A percentile compares a stretch with the other conserved stretches of the same genome.
phyloP scores from a whole-genome alignment of 805 yeast genomes.

The Metschnikowia kunwiensis region DNA sequence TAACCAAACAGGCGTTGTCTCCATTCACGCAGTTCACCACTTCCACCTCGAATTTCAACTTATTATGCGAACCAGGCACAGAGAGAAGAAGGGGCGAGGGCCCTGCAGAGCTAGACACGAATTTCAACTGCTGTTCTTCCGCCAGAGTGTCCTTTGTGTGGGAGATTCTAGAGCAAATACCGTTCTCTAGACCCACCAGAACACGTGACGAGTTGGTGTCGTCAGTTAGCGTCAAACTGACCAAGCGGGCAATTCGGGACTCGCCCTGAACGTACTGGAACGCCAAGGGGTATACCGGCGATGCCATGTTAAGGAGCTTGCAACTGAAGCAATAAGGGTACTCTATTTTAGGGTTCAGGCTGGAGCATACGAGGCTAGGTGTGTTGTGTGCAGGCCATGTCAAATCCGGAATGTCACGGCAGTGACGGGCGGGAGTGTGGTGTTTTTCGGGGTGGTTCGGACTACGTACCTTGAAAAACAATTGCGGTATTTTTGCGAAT shows the following conservation, averaged over 20 bases:
- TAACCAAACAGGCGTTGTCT: constrained; percentile 24
- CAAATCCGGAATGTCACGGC: too few relatives aligned
- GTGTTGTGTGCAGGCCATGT: neutral
- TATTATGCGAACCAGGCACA: constrained; percentile 22
- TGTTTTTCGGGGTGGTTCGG: too few relatives aligned
- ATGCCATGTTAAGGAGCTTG: constrained; percentile 10
- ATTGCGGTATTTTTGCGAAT: too few relatives aligned
- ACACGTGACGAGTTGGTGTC: constrained; percentile 24
- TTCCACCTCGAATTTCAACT: constrained; percentile 27
- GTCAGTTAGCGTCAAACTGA: constrained; percentile 27
- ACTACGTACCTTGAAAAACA: too few relatives aligned
- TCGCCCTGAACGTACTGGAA: constrained; percentile 27
- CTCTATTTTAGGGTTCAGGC: too few relatives aligned
- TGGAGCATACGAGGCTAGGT: too few relatives aligned
- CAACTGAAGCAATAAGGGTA: neutral
- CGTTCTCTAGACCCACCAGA: constrained; percentile 21
- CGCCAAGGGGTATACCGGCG: constrained; percentile 19
- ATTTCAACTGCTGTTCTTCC: constrained; percentile 18
- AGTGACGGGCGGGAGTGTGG: too few relatives aligned
- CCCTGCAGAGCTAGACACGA: constrained; percentile 24
- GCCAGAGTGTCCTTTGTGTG: neutral
- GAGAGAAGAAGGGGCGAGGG: constrained; percentile 31
- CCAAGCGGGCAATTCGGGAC: constrained; percentile 18
- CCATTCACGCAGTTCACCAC: constrained; percentile 17
- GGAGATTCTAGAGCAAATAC: constrained; percentile 21